Evolutionary conservation across 352 stramenopile genomes (phyloP).

Genomic region (Pythium aristosporum): DNA sequence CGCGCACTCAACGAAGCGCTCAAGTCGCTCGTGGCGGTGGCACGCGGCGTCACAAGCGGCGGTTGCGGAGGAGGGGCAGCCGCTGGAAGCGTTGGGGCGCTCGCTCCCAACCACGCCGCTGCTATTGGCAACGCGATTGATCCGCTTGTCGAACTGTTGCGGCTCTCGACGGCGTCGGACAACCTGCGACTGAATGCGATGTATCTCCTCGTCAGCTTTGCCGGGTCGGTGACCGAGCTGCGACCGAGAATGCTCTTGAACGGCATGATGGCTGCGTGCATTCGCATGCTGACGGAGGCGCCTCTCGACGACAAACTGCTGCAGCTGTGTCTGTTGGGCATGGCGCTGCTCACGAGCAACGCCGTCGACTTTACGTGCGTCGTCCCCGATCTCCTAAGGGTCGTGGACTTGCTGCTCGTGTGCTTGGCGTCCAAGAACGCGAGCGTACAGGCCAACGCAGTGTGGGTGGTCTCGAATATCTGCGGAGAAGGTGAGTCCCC

Average conservation of each 20-base stretch:
- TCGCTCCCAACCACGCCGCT: constrained; percentile 8
- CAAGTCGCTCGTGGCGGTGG: constrained; percentile 53
- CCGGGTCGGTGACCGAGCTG: constrained; percentile 38
- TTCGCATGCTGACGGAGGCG: constrained; percentile 24
- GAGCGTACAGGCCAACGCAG: constrained; percentile 65
- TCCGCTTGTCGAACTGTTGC: constrained; percentile 47
- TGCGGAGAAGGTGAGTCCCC: constrained; percentile 43
- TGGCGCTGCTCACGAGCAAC: constrained; percentile 53
- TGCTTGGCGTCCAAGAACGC: constrained; percentile 52
- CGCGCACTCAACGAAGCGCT: constrained; percentile 41
- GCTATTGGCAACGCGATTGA: constrained; percentile 43
- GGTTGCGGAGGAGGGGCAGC: background rate
- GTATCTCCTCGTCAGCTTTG: constrained; percentile 74
- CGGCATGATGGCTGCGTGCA: constrained; percentile 42
- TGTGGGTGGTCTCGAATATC: constrained; percentile 80
- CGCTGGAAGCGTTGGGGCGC: background rate
- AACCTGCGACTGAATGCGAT: constrained; percentile 50
- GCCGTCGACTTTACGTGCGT: constrained; percentile 32
- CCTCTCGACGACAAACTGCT: constrained; percentile 54
- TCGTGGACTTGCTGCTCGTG: constrained; percentile 40
- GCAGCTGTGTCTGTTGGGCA: constrained; percentile 61
- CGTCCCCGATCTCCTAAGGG: constrained; percentile 34
- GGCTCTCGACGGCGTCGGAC: constrained; percentile 24
- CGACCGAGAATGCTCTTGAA: constrained; percentile 40
- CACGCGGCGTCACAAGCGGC: constrained; percentile 6